These are phyloP conservation scores for Rhizophora apiculata DNA, from an alignment of 345 rosid species.

Conservation along the genomic window DNA sequence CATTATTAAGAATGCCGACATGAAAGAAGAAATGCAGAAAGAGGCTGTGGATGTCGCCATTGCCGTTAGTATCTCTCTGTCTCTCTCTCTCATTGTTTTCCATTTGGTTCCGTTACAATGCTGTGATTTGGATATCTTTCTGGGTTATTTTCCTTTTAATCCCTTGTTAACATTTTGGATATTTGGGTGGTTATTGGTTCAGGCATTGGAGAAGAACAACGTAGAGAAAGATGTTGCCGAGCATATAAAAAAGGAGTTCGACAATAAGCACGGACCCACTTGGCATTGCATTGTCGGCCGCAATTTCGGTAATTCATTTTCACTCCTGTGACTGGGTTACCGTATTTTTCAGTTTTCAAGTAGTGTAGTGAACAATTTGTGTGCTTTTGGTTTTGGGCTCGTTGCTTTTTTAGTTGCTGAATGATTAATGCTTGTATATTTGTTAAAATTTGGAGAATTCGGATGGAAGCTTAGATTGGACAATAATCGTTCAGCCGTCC, in stretches of 20 bases:
- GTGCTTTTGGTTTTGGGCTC: neutral
- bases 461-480: conserved; percentile 23
- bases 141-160: neutral
- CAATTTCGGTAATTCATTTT: conserved; percentile 70
- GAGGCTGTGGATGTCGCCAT: conserved; percentile 75
- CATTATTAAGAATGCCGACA: conserved; percentile 79
- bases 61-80: conserved; percentile 35
- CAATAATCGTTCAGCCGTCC: neutral
- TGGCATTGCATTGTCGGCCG: conserved; percentile 99
- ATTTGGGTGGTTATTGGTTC: conserved; percentile 6
- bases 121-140: neutral
- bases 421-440: neutral
- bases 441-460: neutral
- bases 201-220: conserved; percentile 78
- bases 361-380: neutral
- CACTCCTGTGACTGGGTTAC: neutral
- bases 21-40: conserved; percentile 84
- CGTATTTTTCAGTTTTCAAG: neutral
- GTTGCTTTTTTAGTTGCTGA: neutral
- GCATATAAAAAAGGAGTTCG: conserved; percentile 95
- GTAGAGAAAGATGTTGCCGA: conserved; percentile 98
- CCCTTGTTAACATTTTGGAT: neutral
- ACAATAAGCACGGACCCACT: conserved; percentile 87
- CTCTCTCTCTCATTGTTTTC: neutral
- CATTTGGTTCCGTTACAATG: too few relatives aligned